These are phyloP conservation scores for Blastomyces gilchristii DNA, from an alignment of 2,329 filamentous ascomycete species.

Conservation along the genomic window DNA sequence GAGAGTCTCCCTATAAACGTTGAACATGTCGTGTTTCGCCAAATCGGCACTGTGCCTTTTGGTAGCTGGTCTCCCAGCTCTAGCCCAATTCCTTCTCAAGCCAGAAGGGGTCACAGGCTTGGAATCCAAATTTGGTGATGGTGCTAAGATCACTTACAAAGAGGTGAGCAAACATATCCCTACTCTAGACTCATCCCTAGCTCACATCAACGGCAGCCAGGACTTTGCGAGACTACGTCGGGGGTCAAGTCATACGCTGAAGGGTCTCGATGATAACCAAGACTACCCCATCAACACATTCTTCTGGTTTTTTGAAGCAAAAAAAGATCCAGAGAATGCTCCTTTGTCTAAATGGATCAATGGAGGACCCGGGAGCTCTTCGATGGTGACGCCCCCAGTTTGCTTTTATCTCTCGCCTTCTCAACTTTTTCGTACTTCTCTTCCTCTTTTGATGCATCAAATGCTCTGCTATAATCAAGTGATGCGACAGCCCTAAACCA, in stretches of 20 bases:
- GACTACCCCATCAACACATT: constrained; percentile 17
- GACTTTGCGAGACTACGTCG: constrained; percentile 48
- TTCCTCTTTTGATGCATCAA: no score
- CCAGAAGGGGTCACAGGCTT: constrained; percentile 32
- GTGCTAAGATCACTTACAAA: constrained; percentile 49
- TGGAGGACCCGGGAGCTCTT: constrained; percentile 39
- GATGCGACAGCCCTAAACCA: neutral
- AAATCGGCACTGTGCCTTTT: constrained; percentile 1
- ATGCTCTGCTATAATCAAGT: neutral
- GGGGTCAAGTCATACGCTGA: constrained; percentile 35
- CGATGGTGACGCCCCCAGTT: constrained; percentile 25
- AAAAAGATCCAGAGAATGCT: constrained; percentile 36
- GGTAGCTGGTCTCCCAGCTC: neutral
- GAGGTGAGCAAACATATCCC: constrained; percentile 21
- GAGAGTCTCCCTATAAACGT: neutral
- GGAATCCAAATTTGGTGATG: constrained; percentile 27
- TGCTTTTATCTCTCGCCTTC: neutral
- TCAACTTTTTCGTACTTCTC: no score
- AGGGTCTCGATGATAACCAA: constrained; percentile 13
- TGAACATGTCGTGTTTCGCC: constrained; percentile 3
- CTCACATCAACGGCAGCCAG: constrained; percentile 23
- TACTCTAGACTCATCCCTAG: neutral
- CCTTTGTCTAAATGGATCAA: constrained; percentile 40
- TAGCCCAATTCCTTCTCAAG: constrained; percentile 25
- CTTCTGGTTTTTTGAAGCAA: constrained; percentile 41